Evolutionary conservation across 768 basidiomycete species (phyloP).

Genomic region (Boletus reticulatus): DNA sequence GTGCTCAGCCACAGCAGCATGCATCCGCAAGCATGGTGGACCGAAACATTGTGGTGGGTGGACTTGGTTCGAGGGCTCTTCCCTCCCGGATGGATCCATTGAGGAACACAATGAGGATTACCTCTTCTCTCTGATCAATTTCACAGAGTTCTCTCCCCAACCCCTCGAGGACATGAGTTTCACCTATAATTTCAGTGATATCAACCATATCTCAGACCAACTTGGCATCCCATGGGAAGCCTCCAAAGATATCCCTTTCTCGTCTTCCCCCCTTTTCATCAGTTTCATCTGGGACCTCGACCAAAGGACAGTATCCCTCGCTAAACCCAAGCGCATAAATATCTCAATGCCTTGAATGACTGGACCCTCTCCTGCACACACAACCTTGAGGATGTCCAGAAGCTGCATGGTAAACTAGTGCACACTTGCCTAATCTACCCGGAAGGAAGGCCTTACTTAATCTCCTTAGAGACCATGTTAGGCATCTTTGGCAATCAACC

Average conservation of each 20-base stretch:
- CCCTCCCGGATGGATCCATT: background rate
- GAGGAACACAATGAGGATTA: background rate
- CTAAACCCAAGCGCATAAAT: background rate
- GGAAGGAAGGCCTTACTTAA: conserved; percentile 17
- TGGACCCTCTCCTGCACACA: background rate
- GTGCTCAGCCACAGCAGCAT: too few relatives aligned
- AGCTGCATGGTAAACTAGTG: background rate
- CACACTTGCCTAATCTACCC: conserved; percentile 34
- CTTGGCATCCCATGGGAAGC: background rate
- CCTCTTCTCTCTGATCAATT: background rate
- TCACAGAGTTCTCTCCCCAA: accelerated
- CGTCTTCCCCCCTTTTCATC: background rate
- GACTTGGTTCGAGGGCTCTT: background rate
- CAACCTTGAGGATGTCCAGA: background rate
- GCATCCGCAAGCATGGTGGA: too few relatives aligned
- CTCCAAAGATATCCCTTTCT: conserved; percentile 1
- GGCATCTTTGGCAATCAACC: conserved; percentile 26
- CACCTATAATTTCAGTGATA: background rate
- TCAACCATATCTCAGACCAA: accelerated
- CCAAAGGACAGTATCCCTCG: accelerated
- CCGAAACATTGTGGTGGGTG: background rate
- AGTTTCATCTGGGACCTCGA: background rate
- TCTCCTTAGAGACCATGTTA: conserved; percentile 32
- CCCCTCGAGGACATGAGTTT: accelerated
- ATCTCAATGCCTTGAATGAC: background rate